Evolutionary conservation across 75 land plant species (phyloP), one percentile per base, ranked within the genome.

Genomic region (Pinus tabuliformis): DNA sequence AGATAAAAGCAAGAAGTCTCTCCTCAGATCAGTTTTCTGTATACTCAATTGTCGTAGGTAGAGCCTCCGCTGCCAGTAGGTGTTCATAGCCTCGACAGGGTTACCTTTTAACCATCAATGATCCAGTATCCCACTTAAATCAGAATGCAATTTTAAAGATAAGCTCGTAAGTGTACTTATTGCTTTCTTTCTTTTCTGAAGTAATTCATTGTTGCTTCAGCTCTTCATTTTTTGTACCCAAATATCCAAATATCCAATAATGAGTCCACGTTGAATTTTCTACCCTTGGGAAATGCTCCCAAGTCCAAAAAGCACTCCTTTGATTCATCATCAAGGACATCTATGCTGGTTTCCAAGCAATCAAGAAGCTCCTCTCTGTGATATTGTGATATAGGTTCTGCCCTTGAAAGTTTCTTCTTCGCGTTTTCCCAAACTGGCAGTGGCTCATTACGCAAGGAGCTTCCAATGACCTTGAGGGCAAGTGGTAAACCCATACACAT

Each of bases 261-360:
- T 36, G 21, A 37, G 18, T 66, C 20, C 5, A 20, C 70, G 39
- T 6, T 36, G 39, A 66, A 17, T 0, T 37, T 66, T 66, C 21
- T 2, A 17, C 11, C 70, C 39, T 33, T 20, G 17, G 70, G 70
- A 17, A 66, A 37, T 37, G 39, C 70, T 3, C 36, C 70, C 16
- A 66, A 42, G 49, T 66, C 70, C 70, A 66, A 20, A 42, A 66
- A 66, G 49, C 70, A 66, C n/a, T 37, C 36, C 70, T 66, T 66
- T 18, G n/a, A 20, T 17, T 66, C 3, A 15, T 66, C 45, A 6
- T 66, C 70, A 8, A 66, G n/a, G 6, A 66, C 45, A 66, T 66
- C 70, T 66, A 66, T 37, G 39, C 49, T 66, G 1, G 70, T 66
- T 63, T 28, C 16, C 45, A 66, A 42, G 49, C 70, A 42, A 26